phyloP scores from a whole-genome alignment of 139 green algal species.

The Chlamydomonas applanata region DNA sequence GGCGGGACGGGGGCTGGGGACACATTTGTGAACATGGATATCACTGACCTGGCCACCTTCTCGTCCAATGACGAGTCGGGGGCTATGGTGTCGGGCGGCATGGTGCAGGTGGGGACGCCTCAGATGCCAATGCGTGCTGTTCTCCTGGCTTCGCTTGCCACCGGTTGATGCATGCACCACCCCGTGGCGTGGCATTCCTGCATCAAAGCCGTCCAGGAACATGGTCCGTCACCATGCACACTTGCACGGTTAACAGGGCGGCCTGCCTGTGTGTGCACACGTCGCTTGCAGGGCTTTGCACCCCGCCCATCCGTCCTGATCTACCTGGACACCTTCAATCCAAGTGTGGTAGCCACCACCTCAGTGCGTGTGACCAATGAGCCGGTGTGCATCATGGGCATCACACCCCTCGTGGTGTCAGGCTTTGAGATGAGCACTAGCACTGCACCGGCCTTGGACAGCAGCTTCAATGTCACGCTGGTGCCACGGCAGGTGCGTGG shows the following conservation, averaged over 20 bases:
- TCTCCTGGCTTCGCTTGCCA: too few species aligned
- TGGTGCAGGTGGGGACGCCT: constrained; percentile 8
- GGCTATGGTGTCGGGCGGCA: neutral
- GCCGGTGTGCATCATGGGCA: constrained; percentile 31
- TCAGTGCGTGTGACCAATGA: constrained; percentile 16
- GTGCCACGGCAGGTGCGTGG: neutral
- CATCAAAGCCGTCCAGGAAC: too few species aligned
- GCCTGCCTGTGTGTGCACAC: too few species aligned
- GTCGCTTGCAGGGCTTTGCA: too few species aligned
- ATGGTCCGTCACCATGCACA: too few species aligned
- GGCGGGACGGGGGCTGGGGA: constrained; percentile 14
- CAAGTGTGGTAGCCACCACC: neutral
- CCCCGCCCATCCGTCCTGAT: neutral
- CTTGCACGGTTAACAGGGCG: too few species aligned
- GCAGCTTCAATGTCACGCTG: neutral
- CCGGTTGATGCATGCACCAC: too few species aligned
- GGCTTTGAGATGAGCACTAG: neutral
- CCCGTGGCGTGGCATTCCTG: too few species aligned
- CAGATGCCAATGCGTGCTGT: neutral
- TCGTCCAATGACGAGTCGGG: constrained; percentile 11
- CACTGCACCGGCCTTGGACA: neutral
- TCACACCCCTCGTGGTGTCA: constrained; percentile 30
- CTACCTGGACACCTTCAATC: neutral
- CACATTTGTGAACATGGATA: constrained; percentile 15
- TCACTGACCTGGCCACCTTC: constrained; percentile 27